Evolutionary conservation across 2,329 filamentous ascomycete species (phyloP).

Genomic region (Phialemonium atrogriseum): DNA sequence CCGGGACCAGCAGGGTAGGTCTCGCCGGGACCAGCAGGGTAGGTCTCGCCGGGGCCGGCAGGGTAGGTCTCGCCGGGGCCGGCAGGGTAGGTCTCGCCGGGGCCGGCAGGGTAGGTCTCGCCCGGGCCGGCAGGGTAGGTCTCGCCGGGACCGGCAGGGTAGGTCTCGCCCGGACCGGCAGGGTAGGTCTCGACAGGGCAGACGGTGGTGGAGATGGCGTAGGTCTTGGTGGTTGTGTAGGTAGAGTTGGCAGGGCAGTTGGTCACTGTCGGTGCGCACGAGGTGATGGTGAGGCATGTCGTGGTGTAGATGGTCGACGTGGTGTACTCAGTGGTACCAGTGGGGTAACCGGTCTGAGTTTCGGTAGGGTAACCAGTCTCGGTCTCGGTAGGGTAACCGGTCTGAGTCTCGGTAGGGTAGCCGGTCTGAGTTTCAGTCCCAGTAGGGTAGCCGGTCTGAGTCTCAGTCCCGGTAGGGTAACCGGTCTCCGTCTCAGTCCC

Average conservation of each 20-base stretch:
- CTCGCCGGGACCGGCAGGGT: not conserved
- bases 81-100: not conserved
- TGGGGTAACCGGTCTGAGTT: not conserved
- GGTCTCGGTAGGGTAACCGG: not conserved
- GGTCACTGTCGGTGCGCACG: constrained; percentile 48
- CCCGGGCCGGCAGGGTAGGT: not conserved
- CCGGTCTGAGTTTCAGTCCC: constrained; percentile 1
- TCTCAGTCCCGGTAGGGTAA: not conserved
- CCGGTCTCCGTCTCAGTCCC: not conserved
- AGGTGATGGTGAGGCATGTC: constrained; percentile 48
- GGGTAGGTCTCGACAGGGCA: constrained; percentile 22
- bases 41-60: not conserved
- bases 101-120: not conserved
- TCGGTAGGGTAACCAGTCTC: not conserved
- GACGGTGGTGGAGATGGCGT: constrained; percentile 29
- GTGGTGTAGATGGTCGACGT: constrained; percentile 44
- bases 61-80: not conserved
- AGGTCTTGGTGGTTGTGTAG: constrained; percentile 20
- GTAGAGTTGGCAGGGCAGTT: constrained; percentile 37
- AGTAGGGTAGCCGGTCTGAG: not conserved
- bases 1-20: not conserved
- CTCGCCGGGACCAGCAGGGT: not conserved
- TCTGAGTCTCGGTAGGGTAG: not conserved
- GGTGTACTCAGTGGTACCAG: constrained; percentile 17
- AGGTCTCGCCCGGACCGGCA: not conserved